A percentile compares a stretch with the other conserved stretches of the same genome.
Conservation (phyloP, 495 filamentous ascomycete genomes). For the Penicillium salamii region DNA sequence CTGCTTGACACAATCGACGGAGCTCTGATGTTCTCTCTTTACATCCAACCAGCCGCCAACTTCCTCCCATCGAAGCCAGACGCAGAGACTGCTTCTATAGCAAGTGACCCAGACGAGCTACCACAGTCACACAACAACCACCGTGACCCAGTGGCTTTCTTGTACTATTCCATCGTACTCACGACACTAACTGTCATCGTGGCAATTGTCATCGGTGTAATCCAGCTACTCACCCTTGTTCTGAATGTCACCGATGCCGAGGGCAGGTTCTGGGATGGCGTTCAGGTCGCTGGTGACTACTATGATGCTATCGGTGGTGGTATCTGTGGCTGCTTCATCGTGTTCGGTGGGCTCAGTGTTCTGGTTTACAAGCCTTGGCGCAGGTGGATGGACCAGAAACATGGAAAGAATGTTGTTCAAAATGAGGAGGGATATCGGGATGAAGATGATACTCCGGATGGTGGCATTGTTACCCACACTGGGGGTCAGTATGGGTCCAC, state of each 20-base stretch:
- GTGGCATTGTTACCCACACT: not conserved
- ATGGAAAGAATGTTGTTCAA: constrained; percentile 28
- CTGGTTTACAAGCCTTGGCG: constrained; percentile 77
- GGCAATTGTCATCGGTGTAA: constrained; percentile 77
- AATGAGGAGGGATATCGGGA: constrained; percentile 24
- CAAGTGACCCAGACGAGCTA: constrained; percentile 18
- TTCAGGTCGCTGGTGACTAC: constrained; percentile 68
- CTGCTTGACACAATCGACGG: constrained; percentile 87
- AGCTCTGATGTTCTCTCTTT: constrained; percentile 91
- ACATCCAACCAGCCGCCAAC: constrained; percentile 60
- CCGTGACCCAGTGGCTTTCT: constrained; percentile 76
- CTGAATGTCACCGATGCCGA: constrained; percentile 68
- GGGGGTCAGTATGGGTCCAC: not conserved
- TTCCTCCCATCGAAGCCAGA: constrained; percentile 38
- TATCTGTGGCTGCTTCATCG: constrained; percentile 79
- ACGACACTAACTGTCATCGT: constrained; percentile 86
- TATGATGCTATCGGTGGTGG: constrained; percentile 84
- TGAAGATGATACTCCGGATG: constrained; percentile 6
- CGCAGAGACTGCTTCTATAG: constrained; percentile 13
- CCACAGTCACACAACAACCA: constrained; percentile 33
- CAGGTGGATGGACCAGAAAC: constrained; percentile 49
- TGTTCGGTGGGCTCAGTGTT: constrained; percentile 70
- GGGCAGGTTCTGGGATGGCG: constrained; percentile 84
- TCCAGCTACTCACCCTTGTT: constrained; percentile 78
- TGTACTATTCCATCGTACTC: constrained; percentile 92